Base-by-base conservation (phyloP, 2,329 filamentous ascomycete species). In the Ascochyta pisi region DNA sequence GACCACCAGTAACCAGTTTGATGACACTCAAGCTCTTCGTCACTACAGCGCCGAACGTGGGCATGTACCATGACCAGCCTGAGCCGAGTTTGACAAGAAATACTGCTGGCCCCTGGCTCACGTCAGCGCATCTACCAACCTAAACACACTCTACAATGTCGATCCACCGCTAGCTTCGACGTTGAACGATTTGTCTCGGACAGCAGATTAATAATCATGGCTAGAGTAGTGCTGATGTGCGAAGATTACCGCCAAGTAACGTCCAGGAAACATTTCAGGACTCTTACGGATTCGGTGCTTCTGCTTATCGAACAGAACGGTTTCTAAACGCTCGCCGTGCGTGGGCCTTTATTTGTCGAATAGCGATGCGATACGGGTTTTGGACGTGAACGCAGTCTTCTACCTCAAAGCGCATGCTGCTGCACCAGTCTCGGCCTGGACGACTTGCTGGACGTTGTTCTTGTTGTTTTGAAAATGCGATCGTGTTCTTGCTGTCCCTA, bases 201-300 rank as follows among this genome's bases (percentile, higher is more conserved):
- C 6, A 3, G 24, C 24, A 26, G 24, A 26, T 15, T 33, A 15
- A 33, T 37, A 37, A 37, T 19, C 19, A 19, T 9, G 34, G 34
- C 8, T 37, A 16, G 16, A 15, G 10, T 27, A 16, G 22, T 26
- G 51, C 44, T 48, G 31, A 19, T 31, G 19, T 8, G 6, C 23
- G 29, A 46, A 55, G 37, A 56, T 47, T 50, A 56, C 53, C 34
- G 37, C 13, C 12, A 10, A 23, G 22, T 46, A 8, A 23, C 39
- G 31, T 13, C 15, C 24, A 23, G 24, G 41, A 38, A 56, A 50
- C 16, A 33, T 56, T 56, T 47, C 53, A 22, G 6, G 22, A 6
- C 15, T 19, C 42, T 45, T 7, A 22, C 19, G 4, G 6, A n/a
- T 41, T 41, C 8, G 31, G 26, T 26, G n/a, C 22, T 39, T 19